Conservation (phyloP, 345 rosid genomes). For the Populus davidiana region DNA sequence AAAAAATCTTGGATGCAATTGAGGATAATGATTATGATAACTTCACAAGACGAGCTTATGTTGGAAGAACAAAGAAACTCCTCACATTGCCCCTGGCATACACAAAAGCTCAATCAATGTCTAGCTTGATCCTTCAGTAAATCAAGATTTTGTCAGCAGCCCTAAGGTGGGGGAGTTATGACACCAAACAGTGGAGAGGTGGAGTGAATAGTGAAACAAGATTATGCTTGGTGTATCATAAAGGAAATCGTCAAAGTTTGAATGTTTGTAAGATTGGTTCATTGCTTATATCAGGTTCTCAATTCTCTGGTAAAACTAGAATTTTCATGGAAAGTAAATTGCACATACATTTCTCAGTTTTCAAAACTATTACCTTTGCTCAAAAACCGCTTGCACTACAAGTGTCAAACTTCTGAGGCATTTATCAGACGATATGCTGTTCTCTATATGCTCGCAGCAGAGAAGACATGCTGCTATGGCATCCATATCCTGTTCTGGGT, state of each 20-base stretch:
- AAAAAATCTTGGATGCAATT: conserved; percentile 49
- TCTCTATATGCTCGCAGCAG: no score
- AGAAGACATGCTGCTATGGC: no score
- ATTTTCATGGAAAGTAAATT: not conserved
- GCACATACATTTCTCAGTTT: not conserved
- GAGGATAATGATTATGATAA: conserved; percentile 60
- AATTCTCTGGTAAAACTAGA: not conserved
- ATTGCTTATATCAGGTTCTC: not conserved
- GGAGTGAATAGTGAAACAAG: not conserved
- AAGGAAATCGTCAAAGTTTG: not conserved
- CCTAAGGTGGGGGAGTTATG: not conserved
- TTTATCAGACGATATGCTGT: not conserved
- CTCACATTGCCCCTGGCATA: conserved; percentile 50
- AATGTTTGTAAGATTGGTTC: not conserved
- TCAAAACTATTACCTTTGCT: no score
- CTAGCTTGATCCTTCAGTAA: conserved; percentile 10
- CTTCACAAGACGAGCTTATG: conserved; percentile 53
- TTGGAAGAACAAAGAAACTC: conserved; percentile 45
- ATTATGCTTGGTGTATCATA: not conserved
- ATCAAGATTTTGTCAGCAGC: not conserved
- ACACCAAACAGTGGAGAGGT: not conserved
- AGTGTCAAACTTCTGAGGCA: not conserved
- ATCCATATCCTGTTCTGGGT: no score
- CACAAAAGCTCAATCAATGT: conserved; percentile 28
- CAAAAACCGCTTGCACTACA: not conserved